Evolutionary conservation across 2,329 filamentous ascomycete genomes (phyloP).

Genomic region (Malbranchea zuffiana): DNA sequence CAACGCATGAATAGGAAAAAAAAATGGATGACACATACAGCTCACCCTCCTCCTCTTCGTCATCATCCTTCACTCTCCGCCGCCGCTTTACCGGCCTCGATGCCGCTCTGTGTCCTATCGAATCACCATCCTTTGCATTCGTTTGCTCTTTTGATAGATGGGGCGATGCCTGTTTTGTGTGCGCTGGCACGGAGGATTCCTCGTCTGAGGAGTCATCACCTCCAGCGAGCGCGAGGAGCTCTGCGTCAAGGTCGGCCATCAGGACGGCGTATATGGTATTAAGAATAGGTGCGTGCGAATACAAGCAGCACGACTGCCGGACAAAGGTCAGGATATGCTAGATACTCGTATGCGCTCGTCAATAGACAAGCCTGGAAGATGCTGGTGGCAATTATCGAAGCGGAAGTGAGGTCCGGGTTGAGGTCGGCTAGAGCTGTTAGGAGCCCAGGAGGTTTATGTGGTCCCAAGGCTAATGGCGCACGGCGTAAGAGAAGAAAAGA

Average conservation of each 20-base stretch:
- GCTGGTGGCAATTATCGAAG: too few species aligned
- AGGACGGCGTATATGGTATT: too few species aligned
- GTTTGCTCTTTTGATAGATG: constrained; percentile 36
- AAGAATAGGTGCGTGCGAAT: too few species aligned
- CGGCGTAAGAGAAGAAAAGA: too few species aligned
- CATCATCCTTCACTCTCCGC: constrained; percentile 44
- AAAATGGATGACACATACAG: constrained; percentile 50
- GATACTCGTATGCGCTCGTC: too few species aligned
- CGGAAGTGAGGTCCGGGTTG: too few species aligned
- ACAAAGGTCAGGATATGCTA: too few species aligned
- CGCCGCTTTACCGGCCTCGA: constrained; percentile 30
- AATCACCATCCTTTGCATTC: constrained; percentile 34
- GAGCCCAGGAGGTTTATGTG: too few species aligned
- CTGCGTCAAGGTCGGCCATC: constrained; percentile 88
- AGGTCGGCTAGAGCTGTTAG: too few species aligned
- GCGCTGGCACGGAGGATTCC: constrained; percentile 43
- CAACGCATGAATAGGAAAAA: neutral
- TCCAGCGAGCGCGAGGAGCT: constrained; percentile 84
- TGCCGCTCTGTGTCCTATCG: constrained; percentile 39
- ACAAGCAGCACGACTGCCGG: too few species aligned
- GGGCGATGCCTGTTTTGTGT: constrained; percentile 44
- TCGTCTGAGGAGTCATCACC: constrained; percentile 50
- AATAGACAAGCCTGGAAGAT: too few species aligned
- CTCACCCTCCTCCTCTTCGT: constrained; percentile 66
- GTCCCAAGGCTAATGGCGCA: too few species aligned